Percentiles rank a stretch among this genome's conserved stretches.
Evolutionary conservation across 768 basidiomycete genomes (phyloP).

Genomic region (Cystofilobasidium macerans): DNA sequence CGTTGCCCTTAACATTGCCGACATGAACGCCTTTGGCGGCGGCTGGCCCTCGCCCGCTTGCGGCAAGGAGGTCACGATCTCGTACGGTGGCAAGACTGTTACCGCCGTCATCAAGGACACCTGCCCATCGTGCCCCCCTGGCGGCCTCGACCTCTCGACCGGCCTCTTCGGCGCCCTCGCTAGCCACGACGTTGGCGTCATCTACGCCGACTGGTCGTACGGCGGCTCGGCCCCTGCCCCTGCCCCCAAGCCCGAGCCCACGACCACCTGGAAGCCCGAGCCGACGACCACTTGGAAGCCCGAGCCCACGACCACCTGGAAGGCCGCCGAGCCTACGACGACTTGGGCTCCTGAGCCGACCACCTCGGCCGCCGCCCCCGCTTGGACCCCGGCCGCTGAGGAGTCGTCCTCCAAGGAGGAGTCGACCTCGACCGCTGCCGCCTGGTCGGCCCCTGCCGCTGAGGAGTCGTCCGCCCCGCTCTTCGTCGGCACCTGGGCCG

Average conservation of each 20-base stretch:
- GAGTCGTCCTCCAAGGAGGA: neutral
- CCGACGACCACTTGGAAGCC: slow-evolving; percentile 1
- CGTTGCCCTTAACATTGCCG: slow-evolving; percentile 21
- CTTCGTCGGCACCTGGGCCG: slow-evolving; percentile 4
- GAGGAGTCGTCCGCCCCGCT: slow-evolving; percentile 10
- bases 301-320: slow-evolving; percentile 20
- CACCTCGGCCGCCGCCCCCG: neutral
- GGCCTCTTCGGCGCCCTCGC: slow-evolving; percentile 47
- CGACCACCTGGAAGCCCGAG: neutral
- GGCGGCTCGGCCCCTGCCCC: neutral
- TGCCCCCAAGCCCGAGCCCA: neutral
- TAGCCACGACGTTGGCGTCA: slow-evolving; percentile 9
- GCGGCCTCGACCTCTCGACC: slow-evolving; percentile 57
- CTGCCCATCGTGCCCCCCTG: slow-evolving; percentile 56
- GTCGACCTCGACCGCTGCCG: neutral
- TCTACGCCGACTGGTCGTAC: slow-evolving; percentile 5
- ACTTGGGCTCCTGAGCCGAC: neutral
- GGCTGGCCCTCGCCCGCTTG: slow-evolving; percentile 17
- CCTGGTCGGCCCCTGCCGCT: slow-evolving; percentile 4
- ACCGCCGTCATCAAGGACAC: slow-evolving; percentile 2
- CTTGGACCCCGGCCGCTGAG: slow-evolving; percentile 3
- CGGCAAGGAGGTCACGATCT: slow-evolving; percentile 17
- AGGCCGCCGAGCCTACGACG: slow-evolving; percentile 8
- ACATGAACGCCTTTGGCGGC: slow-evolving; percentile 9
- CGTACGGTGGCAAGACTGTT: slow-evolving; percentile 23